Evolutionary conservation across 2,329 filamentous ascomycete genomes (phyloP).

Genomic region (Teratosphaeriaceae sp.): DNA sequence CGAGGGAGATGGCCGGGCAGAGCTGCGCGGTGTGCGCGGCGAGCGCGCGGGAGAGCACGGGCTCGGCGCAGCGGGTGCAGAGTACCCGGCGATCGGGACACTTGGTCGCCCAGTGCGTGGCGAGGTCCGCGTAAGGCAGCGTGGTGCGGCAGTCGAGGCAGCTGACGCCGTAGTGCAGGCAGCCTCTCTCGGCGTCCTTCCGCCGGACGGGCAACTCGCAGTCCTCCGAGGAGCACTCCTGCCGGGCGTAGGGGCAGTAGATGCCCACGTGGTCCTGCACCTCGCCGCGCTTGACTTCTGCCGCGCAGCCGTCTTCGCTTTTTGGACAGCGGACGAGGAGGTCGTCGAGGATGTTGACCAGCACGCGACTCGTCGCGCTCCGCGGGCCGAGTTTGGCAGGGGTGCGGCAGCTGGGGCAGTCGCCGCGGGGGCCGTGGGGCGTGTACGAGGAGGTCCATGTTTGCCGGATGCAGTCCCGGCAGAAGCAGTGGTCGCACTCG

Average conservation of each 20-base stretch:
- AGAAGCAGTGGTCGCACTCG: constrained; percentile 59
- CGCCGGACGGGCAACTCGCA: constrained; percentile 49
- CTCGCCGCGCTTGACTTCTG: constrained; percentile 48
- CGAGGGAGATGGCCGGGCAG: constrained; percentile 37
- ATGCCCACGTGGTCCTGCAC: constrained; percentile 54
- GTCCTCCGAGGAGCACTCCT: constrained; percentile 45
- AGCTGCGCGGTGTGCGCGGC: constrained; percentile 34
- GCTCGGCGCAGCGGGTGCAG: constrained; percentile 38
- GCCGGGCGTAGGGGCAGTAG: constrained; percentile 50
- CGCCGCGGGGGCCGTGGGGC: constrained; percentile 25
- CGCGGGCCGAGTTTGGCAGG: constrained; percentile 32
- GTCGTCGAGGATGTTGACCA: constrained; percentile 57
- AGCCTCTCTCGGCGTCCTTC: constrained; percentile 48
- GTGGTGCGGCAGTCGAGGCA: constrained; percentile 48
- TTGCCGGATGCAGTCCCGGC: constrained; percentile 49
- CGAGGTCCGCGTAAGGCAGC: constrained; percentile 49
- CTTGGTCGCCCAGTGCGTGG: constrained; percentile 32
- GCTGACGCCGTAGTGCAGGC: constrained; percentile 47
- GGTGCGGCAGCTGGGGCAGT: constrained; percentile 53
- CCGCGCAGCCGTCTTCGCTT: constrained; percentile 45
- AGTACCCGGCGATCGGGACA: constrained; percentile 45
- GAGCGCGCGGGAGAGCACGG: constrained; percentile 37
- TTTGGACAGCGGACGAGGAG: constrained; percentile 55
- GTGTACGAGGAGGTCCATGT: constrained; percentile 35
- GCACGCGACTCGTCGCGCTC: constrained; percentile 41